These are phyloP conservation scores for Cyphellophora europaea DNA, from an alignment of 2,329 filamentous ascomycete species.

Conservation along the genomic window DNA sequence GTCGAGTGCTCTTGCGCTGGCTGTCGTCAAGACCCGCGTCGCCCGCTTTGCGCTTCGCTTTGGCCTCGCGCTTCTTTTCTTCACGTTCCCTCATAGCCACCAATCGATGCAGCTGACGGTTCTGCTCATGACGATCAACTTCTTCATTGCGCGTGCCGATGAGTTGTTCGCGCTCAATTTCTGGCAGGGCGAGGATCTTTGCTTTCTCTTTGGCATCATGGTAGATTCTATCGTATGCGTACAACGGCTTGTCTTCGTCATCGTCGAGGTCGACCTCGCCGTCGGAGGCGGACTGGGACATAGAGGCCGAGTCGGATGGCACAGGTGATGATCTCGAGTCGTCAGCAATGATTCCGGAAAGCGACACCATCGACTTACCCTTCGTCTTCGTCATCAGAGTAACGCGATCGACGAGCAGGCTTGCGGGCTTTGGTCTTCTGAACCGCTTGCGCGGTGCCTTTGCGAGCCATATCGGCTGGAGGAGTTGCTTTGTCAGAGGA, in stretches of 20 bases:
- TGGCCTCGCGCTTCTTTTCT: slow-evolving; percentile 42
- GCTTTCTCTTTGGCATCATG: slow-evolving; percentile 63
- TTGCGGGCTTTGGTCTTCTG: slow-evolving; percentile 37
- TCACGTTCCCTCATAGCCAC: slow-evolving; percentile 58
- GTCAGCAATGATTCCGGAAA: slow-evolving; percentile 5
- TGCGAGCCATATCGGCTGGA: slow-evolving; percentile 36
- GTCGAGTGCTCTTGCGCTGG: slow-evolving; percentile 63
- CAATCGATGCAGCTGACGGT: slow-evolving; percentile 69
- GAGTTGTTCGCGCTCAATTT: slow-evolving; percentile 83
- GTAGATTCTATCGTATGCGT: slow-evolving; percentile 83
- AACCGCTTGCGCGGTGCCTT: slow-evolving; percentile 30
- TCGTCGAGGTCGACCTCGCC: slow-evolving; percentile 31
- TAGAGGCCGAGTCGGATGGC: slow-evolving; percentile 73
- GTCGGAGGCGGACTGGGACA: slow-evolving; percentile 85
- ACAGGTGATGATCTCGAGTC: slow-evolving; percentile 56
- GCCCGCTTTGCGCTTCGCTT: slow-evolving; percentile 65
- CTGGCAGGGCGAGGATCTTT: slow-evolving; percentile 74
- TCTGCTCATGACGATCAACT: slow-evolving; percentile 72
- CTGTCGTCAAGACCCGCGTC: slow-evolving; percentile 69
- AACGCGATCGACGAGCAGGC: slow-evolving; percentile 27
- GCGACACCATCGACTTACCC: slow-evolving; percentile 48
- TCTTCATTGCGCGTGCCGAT: slow-evolving; percentile 79
- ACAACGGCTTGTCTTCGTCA: slow-evolving; percentile 43
- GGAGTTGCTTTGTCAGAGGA: slow-evolving; percentile 31
- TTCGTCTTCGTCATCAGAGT: slow-evolving; percentile 70